Evolutionary conservation across 2,329 filamentous ascomycete species (phyloP).

Genomic region (Balansia obtecta): DNA sequence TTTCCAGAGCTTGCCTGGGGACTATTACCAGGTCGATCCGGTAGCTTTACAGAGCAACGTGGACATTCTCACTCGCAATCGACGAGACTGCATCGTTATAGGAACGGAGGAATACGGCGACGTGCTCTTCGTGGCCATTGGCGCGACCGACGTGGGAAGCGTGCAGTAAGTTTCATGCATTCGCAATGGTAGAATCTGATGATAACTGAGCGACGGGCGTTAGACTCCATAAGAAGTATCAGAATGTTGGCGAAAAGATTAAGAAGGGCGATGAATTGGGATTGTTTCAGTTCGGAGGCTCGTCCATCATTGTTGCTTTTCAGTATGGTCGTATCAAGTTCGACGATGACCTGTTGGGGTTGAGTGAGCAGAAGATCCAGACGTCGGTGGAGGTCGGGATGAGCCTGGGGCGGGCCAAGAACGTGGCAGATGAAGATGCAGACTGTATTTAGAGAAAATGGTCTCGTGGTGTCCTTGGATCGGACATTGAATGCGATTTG

Average conservation of each 20-base stretch:
- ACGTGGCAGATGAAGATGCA: neutral
- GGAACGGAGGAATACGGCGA: slow-evolving; percentile 25
- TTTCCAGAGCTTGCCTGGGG: slow-evolving; percentile 26
- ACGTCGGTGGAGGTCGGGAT: slow-evolving; percentile 26
- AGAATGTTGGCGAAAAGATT: slow-evolving; percentile 17
- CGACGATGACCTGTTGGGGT: slow-evolving; percentile 22
- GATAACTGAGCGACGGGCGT: neutral
- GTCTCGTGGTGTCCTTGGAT: too few relatives aligned
- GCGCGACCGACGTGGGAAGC: slow-evolving; percentile 26
- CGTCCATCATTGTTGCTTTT: slow-evolving; percentile 28
- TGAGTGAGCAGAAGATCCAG: slow-evolving; percentile 20
- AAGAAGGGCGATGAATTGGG: slow-evolving; percentile 28
- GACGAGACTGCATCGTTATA: slow-evolving; percentile 23
- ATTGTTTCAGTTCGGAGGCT: slow-evolving; percentile 28
- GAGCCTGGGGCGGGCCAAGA: slow-evolving; percentile 15
- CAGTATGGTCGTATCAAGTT: slow-evolving; percentile 23
- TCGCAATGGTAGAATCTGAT: neutral
- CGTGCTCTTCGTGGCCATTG: slow-evolving; percentile 29
- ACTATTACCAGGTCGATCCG: slow-evolving; percentile 31
- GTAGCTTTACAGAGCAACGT: slow-evolving; percentile 17
- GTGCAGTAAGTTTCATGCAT: slow-evolving; percentile 20
- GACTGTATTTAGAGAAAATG: too few relatives aligned
- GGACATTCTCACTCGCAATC: slow-evolving; percentile 25
- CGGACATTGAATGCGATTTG: too few relatives aligned
- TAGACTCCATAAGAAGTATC: slow-evolving; percentile 23